These are phyloP conservation scores for Malus hybrid DNA, from an alignment of 331 rosid genomes.

Conservation along the genomic window DNA sequence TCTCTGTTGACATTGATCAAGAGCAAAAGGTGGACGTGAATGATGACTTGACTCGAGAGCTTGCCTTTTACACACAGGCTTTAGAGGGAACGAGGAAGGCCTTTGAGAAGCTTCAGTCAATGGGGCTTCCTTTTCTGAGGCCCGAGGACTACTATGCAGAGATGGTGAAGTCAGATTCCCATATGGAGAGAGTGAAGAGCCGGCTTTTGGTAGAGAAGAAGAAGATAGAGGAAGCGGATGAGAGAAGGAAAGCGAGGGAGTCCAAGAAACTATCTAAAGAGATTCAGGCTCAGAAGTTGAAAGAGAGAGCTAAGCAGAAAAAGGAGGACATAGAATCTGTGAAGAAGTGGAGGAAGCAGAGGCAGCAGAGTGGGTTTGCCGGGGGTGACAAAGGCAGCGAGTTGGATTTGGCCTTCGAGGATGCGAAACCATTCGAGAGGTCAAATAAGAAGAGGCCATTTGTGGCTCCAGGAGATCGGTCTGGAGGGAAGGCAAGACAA, in stretches of 20 bases:
- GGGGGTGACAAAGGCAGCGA: constrained; percentile 35
- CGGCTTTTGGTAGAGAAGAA: constrained; percentile 56
- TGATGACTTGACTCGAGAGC: constrained; percentile 67
- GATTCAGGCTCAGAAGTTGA: constrained; percentile 60
- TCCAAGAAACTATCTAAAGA: constrained; percentile 60
- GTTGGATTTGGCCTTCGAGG: constrained; percentile 37
- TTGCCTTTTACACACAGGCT: constrained; percentile 63
- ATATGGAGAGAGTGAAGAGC: constrained; percentile 71
- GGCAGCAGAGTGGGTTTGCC: constrained; percentile 70
- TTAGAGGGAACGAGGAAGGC: constrained; percentile 66
- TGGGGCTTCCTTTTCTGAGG: constrained; percentile 56
- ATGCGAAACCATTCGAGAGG: constrained; percentile 51
- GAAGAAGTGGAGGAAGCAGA: constrained; percentile 84
- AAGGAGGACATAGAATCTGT: constrained; percentile 71
- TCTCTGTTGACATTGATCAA: constrained; percentile 35
- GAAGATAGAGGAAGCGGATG: constrained; percentile 71
- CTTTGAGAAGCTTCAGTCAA: constrained; percentile 52
- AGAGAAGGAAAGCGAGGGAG: constrained; percentile 68
- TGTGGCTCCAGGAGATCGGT: constrained; percentile 50
- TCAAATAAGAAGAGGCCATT: constrained; percentile 48
- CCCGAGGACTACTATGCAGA: constrained; percentile 71
- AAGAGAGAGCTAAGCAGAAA: constrained; percentile 73
- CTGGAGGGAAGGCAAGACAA: constrained; percentile 46
- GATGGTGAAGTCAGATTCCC: constrained; percentile 74
- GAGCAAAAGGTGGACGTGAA: constrained; percentile 49